Evolutionary conservation across 2,329 filamentous ascomycete species (phyloP).

Genomic region (Cercospora brassicicola): DNA sequence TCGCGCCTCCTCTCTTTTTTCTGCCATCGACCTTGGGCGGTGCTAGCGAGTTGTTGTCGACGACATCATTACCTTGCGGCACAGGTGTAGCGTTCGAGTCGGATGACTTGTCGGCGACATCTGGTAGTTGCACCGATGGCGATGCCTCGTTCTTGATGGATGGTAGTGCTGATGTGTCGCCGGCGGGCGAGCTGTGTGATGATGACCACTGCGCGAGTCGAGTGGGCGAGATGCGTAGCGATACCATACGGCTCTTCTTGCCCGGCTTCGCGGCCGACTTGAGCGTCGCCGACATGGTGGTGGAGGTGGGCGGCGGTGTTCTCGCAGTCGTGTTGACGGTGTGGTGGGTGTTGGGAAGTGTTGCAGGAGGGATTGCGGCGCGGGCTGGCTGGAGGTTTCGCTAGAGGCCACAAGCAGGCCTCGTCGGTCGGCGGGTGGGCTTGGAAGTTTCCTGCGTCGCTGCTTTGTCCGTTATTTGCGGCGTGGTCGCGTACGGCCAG

Average conservation of each 20-base stretch:
- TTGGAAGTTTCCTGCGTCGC: neutral
- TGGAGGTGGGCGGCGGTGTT: neutral
- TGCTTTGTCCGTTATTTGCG: slow-evolving; percentile 3
- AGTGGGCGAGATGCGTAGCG: slow-evolving; percentile 31
- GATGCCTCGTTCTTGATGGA: slow-evolving; percentile 42
- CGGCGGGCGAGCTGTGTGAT: slow-evolving; percentile 25
- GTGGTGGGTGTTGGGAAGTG: neutral
- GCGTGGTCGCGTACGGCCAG: neutral
- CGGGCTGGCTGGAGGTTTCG: neutral
- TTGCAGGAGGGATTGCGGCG: neutral
- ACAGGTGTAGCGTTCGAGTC: slow-evolving; percentile 46
- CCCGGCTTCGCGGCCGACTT: slow-evolving; percentile 29
- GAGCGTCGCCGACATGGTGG: slow-evolving; percentile 30
- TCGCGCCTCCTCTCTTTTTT: slow-evolving; percentile 66
- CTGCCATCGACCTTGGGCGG: slow-evolving; percentile 50
- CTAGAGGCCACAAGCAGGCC: neutral
- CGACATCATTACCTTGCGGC: slow-evolving; percentile 39
- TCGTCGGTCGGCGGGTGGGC: neutral
- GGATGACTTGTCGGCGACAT: slow-evolving; percentile 43
- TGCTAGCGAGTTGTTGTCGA: slow-evolving; percentile 44
- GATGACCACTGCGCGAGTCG: slow-evolving; percentile 35
- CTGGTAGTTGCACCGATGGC: slow-evolving; percentile 37
- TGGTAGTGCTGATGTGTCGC: neutral
- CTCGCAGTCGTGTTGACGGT: neutral
- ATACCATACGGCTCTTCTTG: slow-evolving; percentile 36